These are phyloP conservation scores for Inga leiocalycina DNA, from an alignment of 306 rosid genomes.

Conservation along the genomic window DNA sequence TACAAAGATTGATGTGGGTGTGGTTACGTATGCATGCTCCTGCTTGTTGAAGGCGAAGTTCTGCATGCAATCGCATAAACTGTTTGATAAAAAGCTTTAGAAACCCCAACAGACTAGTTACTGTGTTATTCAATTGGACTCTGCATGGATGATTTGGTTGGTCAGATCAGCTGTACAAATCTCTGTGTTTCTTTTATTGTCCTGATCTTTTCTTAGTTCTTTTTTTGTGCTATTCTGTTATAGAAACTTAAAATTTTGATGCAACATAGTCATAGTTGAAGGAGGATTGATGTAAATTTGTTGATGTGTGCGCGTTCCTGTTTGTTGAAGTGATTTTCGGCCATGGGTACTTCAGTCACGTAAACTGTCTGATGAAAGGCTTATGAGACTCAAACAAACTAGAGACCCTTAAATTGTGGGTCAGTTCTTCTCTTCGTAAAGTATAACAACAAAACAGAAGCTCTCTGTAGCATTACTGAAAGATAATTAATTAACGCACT, in stretches of 20 bases:
- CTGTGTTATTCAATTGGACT: not conserved
- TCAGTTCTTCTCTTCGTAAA: not conserved
- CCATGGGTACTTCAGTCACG: not conserved
- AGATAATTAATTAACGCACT: conserved; percentile 3
- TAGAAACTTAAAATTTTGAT: not conserved
- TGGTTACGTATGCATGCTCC: conserved; percentile 15
- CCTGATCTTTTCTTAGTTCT: not conserved
- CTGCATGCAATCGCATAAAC: not conserved
- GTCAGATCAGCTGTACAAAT: conserved; percentile 54
- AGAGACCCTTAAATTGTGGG: not conserved
- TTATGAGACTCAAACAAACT: not conserved
- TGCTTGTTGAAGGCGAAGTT: conserved; percentile 1
- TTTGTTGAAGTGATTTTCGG: conserved; percentile 4
- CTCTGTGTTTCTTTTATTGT: not conserved
- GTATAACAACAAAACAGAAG: not conserved
- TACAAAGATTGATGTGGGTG: not conserved
- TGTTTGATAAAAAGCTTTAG: not conserved
- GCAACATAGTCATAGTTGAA: not conserved
- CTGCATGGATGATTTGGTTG: conserved; percentile 81
- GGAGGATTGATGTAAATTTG: not conserved
- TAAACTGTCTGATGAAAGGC: not conserved
- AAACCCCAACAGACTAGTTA: not conserved
- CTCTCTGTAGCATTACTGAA: not conserved
- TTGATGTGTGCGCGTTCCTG: conserved; percentile 15
- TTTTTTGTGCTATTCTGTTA: not conserved